Base-by-base conservation (phyloP, 495 filamentous ascomycete species). In the Lepidopterella palustris region DNA sequence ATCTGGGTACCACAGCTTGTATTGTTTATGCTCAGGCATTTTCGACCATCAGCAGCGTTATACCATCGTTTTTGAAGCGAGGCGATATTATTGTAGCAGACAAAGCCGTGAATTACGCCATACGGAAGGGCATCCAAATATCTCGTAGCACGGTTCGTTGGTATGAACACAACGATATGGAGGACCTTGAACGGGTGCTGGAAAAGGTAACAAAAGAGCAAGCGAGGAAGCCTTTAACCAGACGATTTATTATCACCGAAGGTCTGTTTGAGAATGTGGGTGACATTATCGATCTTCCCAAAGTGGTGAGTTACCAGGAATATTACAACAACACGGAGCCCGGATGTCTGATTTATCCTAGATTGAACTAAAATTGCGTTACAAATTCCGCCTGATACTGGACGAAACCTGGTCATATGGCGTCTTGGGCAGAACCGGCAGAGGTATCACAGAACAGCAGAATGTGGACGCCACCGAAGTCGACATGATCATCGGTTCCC, bases 1-100 rank as follows among this genome's bases (percentile, higher is more conserved):
- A 88, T 72, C 73, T 99, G 13, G 93, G 93, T 8, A 86, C 87
- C 18, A 82, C 90, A 31, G 85, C 85, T 31, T 93, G 90, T 70
- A 97, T 99, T 60, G 80, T 97, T 48, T 97, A 99, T 71, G 85
- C 93, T 0, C 93, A 99, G 67, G 86, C 91, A 0, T 97, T 99
- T 70, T 92, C 88, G 5, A 96, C 93, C 32, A 95, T 97, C 57
- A 89, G 87, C 0, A 89, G 85, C 70, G 91, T 97, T 50, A 95
- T 99, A 50, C 95, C 93, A 4, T 86, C 92, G 3, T 99, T 99
- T 69, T 91, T 87, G 62, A 99, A 99, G 79, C 80, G 93, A 63
- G 95, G 95, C 4, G 93, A 99, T 72, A 88, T 99, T 66, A 97
- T 99, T 62, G 90, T 99, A 40, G 93, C 93, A n/a, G 93, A 99